A percentile compares a stretch with the other conserved stretches of the same genome.
These are phyloP conservation scores for Acacia concinna DNA, from an alignment of 331 rosid species.

Conservation along the genomic window DNA sequence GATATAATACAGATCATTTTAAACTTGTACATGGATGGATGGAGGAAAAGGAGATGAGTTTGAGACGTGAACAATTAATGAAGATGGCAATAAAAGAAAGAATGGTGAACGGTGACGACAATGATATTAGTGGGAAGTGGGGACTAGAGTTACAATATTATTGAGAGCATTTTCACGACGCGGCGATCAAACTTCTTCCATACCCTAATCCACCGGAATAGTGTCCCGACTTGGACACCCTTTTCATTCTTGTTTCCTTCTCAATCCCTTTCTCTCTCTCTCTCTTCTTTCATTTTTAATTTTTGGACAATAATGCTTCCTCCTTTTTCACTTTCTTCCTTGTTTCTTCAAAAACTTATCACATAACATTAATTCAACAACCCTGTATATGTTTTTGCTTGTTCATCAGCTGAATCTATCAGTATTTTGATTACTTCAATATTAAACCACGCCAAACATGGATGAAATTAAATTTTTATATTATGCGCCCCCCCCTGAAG, in stretches of 20 bases:
- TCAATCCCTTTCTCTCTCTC: neutral
- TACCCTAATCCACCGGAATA: slow-evolving; percentile 2
- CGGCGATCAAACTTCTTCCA: slow-evolving; percentile 1
- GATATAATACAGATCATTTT: neutral
- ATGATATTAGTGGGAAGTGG: neutral
- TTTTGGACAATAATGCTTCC: neutral
- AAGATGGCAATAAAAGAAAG: neutral
- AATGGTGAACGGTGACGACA: neutral
- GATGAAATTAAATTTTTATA: no score
- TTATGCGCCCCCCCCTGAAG: no score
- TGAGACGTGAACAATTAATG: neutral
- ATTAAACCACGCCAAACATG: neutral
- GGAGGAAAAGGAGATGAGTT: neutral
- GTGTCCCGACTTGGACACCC: neutral
- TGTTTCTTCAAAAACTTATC: neutral
- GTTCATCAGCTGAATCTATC: neutral
- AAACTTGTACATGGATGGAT: neutral
- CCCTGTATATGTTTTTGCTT: no score
- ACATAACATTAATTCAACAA: neutral
- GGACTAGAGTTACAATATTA: neutral
- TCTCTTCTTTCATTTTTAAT: neutral
- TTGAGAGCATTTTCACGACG: neutral
- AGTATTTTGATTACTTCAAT: neutral
- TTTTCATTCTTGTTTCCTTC: neutral
- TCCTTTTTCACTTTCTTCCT: neutral